A percentile compares a stretch with the other conserved stretches of the same genome.
These are phyloP conservation scores for Scheffersomyces ergatensis DNA, from an alignment of 805 yeast species.

Conservation along the genomic window DNA sequence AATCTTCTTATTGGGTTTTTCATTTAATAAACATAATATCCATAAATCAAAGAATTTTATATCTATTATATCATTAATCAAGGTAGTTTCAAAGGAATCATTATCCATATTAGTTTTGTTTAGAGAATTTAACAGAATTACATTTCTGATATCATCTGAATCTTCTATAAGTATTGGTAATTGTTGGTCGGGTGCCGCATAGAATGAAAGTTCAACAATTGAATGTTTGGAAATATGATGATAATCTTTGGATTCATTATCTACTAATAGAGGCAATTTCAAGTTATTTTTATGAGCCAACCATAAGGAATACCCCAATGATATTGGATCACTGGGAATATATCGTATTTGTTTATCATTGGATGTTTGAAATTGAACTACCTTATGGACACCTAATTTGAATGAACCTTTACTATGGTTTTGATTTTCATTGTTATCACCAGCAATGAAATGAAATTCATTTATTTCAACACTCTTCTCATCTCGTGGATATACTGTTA, in stretches of 20 bases:
- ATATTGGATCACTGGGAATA: constrained; percentile 59
- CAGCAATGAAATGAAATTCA: constrained; percentile 9
- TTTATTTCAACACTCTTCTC: constrained; percentile 11
- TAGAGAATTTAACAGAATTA: constrained; percentile 14
- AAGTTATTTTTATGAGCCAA: constrained; percentile 44
- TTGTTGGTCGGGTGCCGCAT: constrained; percentile 47
- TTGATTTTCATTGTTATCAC: constrained; percentile 9
- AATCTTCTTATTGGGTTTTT: constrained; percentile 6
- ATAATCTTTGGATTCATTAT: constrained; percentile 1
- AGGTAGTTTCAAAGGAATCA: constrained; percentile 11
- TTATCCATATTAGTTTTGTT: constrained; percentile 4
- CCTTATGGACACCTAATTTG: constrained; percentile 54
- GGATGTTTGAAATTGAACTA: constrained; percentile 23
- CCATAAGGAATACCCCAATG: constrained; percentile 46
- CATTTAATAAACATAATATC: constrained; percentile 28
- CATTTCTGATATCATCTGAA: constrained; percentile 26
- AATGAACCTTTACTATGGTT: constrained; percentile 24
- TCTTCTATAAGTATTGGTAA: constrained; percentile 61
- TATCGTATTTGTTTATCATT: constrained; percentile 5
- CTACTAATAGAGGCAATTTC: constrained; percentile 34
- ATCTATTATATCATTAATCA: constrained; percentile 44
- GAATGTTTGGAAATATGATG: constrained; percentile 19
- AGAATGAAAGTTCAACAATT: constrained; percentile 45
- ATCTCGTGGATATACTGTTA: constrained; percentile 33
- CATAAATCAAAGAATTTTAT: constrained; percentile 45